Base-by-base conservation (phyloP, 140 eudicot genomes). In the Bidens hawaiensis region DNA sequence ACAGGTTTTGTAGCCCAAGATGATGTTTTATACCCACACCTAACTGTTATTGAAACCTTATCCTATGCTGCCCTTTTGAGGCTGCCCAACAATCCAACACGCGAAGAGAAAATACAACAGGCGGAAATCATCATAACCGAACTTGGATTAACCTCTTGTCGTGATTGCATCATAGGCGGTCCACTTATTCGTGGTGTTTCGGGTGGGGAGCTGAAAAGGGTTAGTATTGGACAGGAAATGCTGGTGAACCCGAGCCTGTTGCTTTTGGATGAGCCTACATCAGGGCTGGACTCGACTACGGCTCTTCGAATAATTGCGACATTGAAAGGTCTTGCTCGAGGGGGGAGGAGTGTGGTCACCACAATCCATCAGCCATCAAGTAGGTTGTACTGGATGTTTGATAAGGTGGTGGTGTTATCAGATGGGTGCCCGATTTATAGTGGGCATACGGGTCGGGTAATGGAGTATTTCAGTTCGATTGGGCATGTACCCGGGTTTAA, bases 341-440 rank as follows among this genome's bases (percentile, higher is more conserved):
- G 91, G 0, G 98, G 98, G 10, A 55, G 96, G 64, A 85, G 93
- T 38, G 91, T 87, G 53, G 67, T 87, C 2, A 81, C 93, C 0
- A 82, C 96, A 2, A 81, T 91, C n/a, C 99, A 91, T 69, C 99
- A 91, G 65, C 99, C 99, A 13, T 82, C 96, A 0, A 85, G 98
- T 67, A 66, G 89, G 57, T 56, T 91, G 76, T 87, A 67, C 38
- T 55, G 81, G 79, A 78, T 91, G 95, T 90, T 90, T 63, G 98
- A 90, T 75, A 87, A 87, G 80, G 88, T 86, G 23, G 36, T 82
- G 28, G 91, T 87, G 59, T 59, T 90, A 40, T 76, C 90, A 0
- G 98, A 87, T 3, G 97, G 98, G 3, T 73, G 75, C 58, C 84
- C 98, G 27, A 82, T 90, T 40, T 90, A 87, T 28, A 47, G 79